Evolutionary conservation across 352 stramenopile species (phyloP), one percentile per base, ranked within the genome.

Genomic region (Phytophthora quininea): DNA sequence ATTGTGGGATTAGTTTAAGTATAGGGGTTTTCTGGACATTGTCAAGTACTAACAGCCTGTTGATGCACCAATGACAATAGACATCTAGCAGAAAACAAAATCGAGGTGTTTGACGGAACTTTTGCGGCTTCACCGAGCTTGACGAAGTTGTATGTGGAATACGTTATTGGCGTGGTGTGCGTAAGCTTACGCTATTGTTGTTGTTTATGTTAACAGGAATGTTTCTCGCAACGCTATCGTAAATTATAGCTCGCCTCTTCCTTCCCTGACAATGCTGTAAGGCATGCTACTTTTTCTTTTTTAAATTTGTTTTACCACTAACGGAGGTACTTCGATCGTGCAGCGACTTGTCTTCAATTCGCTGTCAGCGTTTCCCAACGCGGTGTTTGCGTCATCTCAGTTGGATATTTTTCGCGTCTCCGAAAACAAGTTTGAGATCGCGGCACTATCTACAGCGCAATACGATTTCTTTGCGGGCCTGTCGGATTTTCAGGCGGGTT

Each of bases 381-480:
- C 69, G 47, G 73, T 91, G 27, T 87, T 89, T 71, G 56, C 62
- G 31, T 82, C 76, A 30, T 60, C 73, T n/a, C 54, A 67, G 40
- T 68, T 91, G 48, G 72, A 77, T 51, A 75, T 59, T 47, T 81
- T 91, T 50, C 77, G 69, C 54, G 71, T 90, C 53, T 58, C 64
- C 11, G 58, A 19, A 48, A 91, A 91, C 37, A 53, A 66, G n/a
- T 89, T 89, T 54, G 69, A 89, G 50, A 77, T 91, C 54, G 74
- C 72, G 32, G 77, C 65, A 11, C 58, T 91, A 35, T 85, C 82
- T 27, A 55, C 68, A 4, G 71, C 70, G 15, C 76, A 91, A 68
- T 91, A 87, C 55, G 82, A 91, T 56, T 91, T 89, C 52, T 91
- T 86, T 62, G 82, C 82, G 0, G 80, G 82, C 5, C 69, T 91